Base-by-base conservation (phyloP, 768 basidiomycete genomes). In the Suillus paluster region DNA sequence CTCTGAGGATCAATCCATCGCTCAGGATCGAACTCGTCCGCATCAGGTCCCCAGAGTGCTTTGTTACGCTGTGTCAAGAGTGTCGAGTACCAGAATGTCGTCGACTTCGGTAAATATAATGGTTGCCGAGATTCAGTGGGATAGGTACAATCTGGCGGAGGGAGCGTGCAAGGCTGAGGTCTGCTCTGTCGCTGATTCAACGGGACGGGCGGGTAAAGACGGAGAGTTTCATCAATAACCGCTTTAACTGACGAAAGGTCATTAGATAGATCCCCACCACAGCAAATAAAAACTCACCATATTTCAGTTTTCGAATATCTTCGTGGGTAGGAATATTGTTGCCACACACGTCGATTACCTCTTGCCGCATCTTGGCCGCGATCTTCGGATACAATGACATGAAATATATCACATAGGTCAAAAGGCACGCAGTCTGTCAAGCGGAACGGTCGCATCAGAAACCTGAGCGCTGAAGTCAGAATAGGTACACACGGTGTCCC, bases 121-220 rank as follows among this genome's bases (percentile, higher is more conserved):
- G 84, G 84, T 27, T 72, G 72, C 14, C 69, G 60, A 61, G 78
- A 73, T 12, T 71, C 64, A 8, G 63, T 54, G 19, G 76, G 53
- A 61, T 80, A 86, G 0, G 87, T 83, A 36, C 71, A 70, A 62
- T 86, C 86, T 17, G 84, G 76, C 2, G 72, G 76, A 6, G 87
- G 88, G 10, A 89, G 76, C 1, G 82, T 75, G 66, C 83, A 84
- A 15, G 84, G 71, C 4, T 73, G 67, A 1, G 77, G 67, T 48
- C 88, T 82, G 44, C 79, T 81, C 74, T 89, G 86, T 36, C 90
- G 83, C 44, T 85, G 77, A 67, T 92, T 92, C 45, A 91, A 74
- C 8, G 91, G 91, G 0, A 94, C 89, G 8, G 92, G 90, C 4
- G 91, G 91, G 75, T 88, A 94, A 1, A 94, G 76, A 19, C 92